phyloP scores from a whole-genome alignment of 768 basidiomycete species.

The Leccinum disarticulatum region DNA sequence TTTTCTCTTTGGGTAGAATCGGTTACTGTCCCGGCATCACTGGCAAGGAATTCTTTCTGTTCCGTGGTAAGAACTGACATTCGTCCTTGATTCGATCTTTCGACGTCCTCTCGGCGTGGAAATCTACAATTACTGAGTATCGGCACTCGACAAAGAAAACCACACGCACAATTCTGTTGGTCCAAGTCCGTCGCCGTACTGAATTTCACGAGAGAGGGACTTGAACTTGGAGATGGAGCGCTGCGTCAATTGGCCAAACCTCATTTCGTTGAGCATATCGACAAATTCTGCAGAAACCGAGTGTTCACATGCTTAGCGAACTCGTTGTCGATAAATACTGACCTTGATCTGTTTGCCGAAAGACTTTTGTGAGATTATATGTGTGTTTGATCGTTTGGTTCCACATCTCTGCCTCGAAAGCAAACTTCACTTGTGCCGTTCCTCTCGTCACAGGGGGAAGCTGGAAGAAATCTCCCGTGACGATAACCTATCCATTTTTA shows the following conservation, averaged over 20 bases:
- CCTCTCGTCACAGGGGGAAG: conserved; percentile 86
- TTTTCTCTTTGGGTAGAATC: conserved; percentile 65
- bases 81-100: conserved; percentile 72
- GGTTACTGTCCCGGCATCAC: conserved; percentile 60
- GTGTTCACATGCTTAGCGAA: neutral
- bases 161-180: conserved; percentile 83
- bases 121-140: conserved; percentile 53
- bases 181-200: conserved; percentile 77
- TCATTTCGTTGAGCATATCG: conserved; percentile 98
- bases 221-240: conserved; percentile 72
- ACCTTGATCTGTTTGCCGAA: conserved; percentile 92
- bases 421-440: conserved; percentile 66
- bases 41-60: conserved; percentile 50
- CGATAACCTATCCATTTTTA: conserved; percentile 57
- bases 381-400: conserved; percentile 68
- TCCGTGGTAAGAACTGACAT: conserved; percentile 61
- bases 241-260: conserved; percentile 71
- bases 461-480: conserved; percentile 98
- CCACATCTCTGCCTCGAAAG: conserved; percentile 89
- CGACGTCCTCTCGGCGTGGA: conserved; percentile 90
- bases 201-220: conserved; percentile 64
- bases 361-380: conserved; percentile 93
- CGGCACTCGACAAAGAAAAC: neutral
- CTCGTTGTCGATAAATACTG: conserved; percentile 19
- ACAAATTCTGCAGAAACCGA: conserved; percentile 68